phyloP scores from a whole-genome alignment of 2,329 filamentous ascomycete species.

The Periconia sp. region DNA sequence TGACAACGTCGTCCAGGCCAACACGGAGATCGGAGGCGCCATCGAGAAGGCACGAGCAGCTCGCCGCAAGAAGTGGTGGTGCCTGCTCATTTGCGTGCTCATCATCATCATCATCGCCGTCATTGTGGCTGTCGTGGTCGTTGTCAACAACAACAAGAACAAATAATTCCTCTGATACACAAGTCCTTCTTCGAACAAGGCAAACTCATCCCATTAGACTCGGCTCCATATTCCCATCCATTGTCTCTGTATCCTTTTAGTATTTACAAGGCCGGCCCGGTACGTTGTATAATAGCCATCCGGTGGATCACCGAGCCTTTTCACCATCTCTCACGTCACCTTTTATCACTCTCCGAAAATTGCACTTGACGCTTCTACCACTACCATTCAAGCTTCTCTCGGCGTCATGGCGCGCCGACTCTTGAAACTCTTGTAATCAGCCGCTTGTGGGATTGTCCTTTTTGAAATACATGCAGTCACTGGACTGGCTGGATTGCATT shows the following conservation, averaged over 20 bases:
- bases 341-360: neutral
- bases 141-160: conserved; percentile 27
- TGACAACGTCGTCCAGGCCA: conserved; percentile 83
- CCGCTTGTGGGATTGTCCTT: neutral
- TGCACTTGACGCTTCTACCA: conserved; percentile 3
- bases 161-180: neutral
- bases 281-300: conserved; percentile 26
- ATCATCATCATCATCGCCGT: conserved; percentile 47
- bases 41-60: conserved; percentile 73
- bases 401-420: conserved; percentile 9
- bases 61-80: conserved; percentile 96
- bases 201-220: conserved; percentile 2
- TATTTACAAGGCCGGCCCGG: conserved; percentile 27
- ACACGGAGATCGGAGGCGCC: conserved; percentile 80
- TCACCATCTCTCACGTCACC: conserved; percentile 3
- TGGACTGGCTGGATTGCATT: conserved; percentile 1
- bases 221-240: conserved; percentile 15
- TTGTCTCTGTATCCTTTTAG: conserved; percentile 21
- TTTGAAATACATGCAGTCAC: neutral
- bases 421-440: conserved; percentile 5
- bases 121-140: conserved; percentile 45
- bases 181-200: too few relatives aligned
- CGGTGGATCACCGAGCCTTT: conserved; percentile 18
- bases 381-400: conserved; percentile 2
- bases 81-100: conserved; percentile 71